These are phyloP conservation scores for Discostella stelligera DNA, from an alignment of 352 stramenopile species.

Conservation along the genomic window DNA sequence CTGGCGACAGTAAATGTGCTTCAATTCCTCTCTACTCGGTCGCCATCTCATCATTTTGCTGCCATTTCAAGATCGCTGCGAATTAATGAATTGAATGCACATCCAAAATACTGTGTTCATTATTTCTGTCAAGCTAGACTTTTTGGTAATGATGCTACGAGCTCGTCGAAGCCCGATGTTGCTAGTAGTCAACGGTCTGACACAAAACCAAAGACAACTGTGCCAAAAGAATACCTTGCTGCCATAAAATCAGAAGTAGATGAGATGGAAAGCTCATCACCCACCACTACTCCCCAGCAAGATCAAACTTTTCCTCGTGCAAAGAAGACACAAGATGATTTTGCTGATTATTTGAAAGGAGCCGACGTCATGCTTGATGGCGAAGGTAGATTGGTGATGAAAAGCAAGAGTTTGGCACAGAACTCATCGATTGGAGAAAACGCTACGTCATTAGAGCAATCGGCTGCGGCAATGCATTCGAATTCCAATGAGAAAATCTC, in stretches of 20 bases:
- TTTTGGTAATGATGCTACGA: constrained; percentile 4
- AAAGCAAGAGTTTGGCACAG: constrained; percentile 4
- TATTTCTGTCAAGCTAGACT: constrained; percentile 7
- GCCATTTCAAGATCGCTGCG: constrained; percentile 9
- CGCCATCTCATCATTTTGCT: not conserved
- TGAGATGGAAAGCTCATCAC: constrained; percentile 28
- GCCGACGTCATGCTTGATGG: constrained; percentile 8
- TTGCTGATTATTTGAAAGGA: constrained; percentile 37
- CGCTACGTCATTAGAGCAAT: not conserved
- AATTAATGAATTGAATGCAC: not conserved
- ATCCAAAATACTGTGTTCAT: not conserved
- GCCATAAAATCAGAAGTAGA: constrained; percentile 39
- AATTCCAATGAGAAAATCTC: not conserved
- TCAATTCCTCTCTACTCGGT: not conserved
- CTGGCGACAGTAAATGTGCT: not conserved
- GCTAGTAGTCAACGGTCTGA: not conserved
- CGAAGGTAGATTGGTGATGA: constrained; percentile 1
- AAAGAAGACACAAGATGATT: constrained; percentile 38
- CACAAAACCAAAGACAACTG: constrained; percentile 8
- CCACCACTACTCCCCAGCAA: not conserved
- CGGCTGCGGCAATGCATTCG: not conserved
- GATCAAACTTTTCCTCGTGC: not conserved
- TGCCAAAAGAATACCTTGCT: constrained; percentile 29
- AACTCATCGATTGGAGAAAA: not conserved
- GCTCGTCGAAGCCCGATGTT: constrained; percentile 1